phyloP scores from a whole-genome alignment of 2,329 filamentous ascomycete species.

The Pseudogymnoascus sp. region DNA sequence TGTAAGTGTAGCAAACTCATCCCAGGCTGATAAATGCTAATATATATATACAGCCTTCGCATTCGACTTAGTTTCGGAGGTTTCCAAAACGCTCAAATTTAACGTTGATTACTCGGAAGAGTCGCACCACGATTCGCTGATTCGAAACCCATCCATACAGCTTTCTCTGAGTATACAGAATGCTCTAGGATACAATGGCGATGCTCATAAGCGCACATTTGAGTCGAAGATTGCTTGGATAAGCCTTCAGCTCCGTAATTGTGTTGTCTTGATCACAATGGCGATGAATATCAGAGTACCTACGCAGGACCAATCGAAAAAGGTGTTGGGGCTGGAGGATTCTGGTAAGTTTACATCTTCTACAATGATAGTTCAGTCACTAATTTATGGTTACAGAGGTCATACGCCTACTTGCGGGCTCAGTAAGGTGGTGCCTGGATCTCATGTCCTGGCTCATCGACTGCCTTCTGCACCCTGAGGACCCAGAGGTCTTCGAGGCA shows the following conservation, averaged over 20 bases:
- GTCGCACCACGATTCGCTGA: constrained; percentile 59
- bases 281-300: constrained; percentile 42
- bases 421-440: constrained; percentile 71
- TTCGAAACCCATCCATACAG: constrained; percentile 66
- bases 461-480: constrained; percentile 41
- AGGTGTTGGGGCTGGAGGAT: constrained; percentile 55
- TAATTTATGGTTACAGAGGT: constrained; percentile 46
- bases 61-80: constrained; percentile 55
- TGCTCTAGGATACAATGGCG: constrained; percentile 65
- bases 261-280: constrained; percentile 58
- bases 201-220: constrained; percentile 53
- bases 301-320: constrained; percentile 42
- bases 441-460: constrained; percentile 58
- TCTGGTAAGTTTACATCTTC: constrained; percentile 37
- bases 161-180: constrained; percentile 72
- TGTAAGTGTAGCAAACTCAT: constrained; percentile 12
- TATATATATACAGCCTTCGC: constrained; percentile 43
- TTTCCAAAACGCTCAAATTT: constrained; percentile 62
- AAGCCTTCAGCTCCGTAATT: constrained; percentile 66
- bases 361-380: not conserved
- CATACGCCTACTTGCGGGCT: constrained; percentile 63
- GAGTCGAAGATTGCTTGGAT: constrained; percentile 68
- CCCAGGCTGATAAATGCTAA: constrained; percentile 1
- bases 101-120: constrained; percentile 79
- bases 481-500: constrained; percentile 42